Percentiles rank a stretch among this genome's conserved stretches.
phyloP scores from a whole-genome alignment of 108 stramenopile species.

The Nannochloropsis granulata region DNA sequence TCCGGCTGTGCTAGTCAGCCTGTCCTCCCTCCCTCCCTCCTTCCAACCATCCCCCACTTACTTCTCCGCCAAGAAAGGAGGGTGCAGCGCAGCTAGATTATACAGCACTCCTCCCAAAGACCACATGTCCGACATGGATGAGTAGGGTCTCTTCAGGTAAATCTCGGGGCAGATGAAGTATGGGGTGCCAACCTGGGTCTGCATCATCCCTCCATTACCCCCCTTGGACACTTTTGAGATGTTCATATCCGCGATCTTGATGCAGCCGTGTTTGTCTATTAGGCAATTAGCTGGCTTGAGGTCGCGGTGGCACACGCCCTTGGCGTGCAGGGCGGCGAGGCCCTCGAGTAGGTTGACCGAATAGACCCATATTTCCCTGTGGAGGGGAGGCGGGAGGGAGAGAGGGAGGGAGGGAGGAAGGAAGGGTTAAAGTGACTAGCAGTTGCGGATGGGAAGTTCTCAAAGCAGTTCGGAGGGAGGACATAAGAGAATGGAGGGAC shows the following conservation, averaged over 20 bases:
- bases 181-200: slow-evolving; percentile 41
- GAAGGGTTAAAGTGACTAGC: no score
- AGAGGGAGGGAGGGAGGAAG: no score
- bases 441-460: no score
- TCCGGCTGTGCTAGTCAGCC: not conserved
- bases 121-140: slow-evolving; percentile 44
- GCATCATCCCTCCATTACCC: slow-evolving; percentile 32
- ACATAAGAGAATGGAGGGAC: no score
- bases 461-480: no score
- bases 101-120: slow-evolving; percentile 45
- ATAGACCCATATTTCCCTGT: slow-evolving; percentile 31
- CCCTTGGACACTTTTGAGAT: slow-evolving; percentile 38
- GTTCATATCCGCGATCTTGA: slow-evolving; percentile 40
- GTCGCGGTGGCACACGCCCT: slow-evolving; percentile 37
- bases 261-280: slow-evolving; percentile 29
- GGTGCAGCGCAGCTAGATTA: slow-evolving; percentile 35
- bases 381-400: no score
- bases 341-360: slow-evolving; percentile 41
- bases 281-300: slow-evolving; percentile 45
- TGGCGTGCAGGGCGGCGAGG: slow-evolving; percentile 37
- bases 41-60: not conserved
- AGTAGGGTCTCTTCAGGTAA: slow-evolving; percentile 38
- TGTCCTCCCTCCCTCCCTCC: not conserved
- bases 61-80: slow-evolving; percentile 35
- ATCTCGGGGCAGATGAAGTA: slow-evolving; percentile 49